Evolutionary conservation across 257 asterid species (phyloP).

Genomic region (Nicotiana tabacum): DNA sequence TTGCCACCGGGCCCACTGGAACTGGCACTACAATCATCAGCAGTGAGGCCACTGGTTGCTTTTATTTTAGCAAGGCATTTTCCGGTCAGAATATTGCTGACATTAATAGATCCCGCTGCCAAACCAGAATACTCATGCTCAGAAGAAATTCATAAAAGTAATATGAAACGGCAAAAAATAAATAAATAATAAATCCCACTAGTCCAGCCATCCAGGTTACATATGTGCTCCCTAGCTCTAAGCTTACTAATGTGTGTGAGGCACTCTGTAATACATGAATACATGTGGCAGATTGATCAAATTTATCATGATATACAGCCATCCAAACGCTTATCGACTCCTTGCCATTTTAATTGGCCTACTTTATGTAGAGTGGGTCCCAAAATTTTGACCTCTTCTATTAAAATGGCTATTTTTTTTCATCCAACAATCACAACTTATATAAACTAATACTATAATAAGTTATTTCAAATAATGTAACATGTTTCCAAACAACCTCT

Average conservation of each 20-base stretch:
- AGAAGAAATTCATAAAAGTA: neutral
- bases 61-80: constrained; percentile 94
- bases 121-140: constrained; percentile 3
- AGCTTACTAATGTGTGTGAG: neutral
- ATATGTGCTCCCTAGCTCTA: neutral
- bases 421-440: neutral
- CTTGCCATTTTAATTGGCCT: neutral
- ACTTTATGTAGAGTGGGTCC: neutral
- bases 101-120: constrained; percentile 92
- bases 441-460: neutral
- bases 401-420: neutral
- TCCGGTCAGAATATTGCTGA: constrained; percentile 91
- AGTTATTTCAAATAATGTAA: neutral
- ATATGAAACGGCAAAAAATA: neutral
- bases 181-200: neutral
- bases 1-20: constrained; percentile 58
- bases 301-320: neutral
- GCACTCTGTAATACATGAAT: neutral
- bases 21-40: constrained; percentile 40
- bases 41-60: constrained; percentile 50
- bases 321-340: neutral
- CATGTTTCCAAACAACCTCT: neutral
- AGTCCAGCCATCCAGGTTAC: neutral
- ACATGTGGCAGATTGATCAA: neutral
- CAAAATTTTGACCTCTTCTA: neutral